phyloP scores from a whole-genome alignment of 768 basidiomycete species.

The Lactarius psammicola region DNA sequence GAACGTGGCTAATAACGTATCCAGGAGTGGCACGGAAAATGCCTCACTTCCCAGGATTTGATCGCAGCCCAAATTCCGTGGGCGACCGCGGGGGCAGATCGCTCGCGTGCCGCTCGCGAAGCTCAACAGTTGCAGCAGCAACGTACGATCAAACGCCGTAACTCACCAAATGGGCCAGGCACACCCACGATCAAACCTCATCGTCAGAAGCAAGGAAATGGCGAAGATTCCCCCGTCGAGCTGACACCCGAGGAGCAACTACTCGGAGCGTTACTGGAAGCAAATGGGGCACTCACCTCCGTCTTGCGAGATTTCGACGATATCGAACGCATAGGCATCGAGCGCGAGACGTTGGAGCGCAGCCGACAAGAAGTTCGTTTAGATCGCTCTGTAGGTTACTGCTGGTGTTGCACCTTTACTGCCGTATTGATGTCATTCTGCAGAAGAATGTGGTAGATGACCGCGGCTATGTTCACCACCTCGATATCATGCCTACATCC shows the following conservation, averaged over 20 bases:
- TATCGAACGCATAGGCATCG: conserved; percentile 58
- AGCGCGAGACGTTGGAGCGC: conserved; percentile 63
- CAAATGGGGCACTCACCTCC: conserved; percentile 68
- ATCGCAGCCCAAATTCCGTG: conserved; percentile 87
- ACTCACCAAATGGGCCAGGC: conserved; percentile 18
- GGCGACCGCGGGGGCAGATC: conserved; percentile 81
- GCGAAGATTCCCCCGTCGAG: conserved; percentile 37
- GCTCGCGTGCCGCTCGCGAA: conserved; percentile 46
- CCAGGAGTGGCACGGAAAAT: conserved; percentile 83
- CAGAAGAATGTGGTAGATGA: conserved; percentile 43
- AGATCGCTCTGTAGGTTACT: conserved; percentile 57
- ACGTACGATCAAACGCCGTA: conserved; percentile 15
- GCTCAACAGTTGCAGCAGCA: conserved; percentile 19
- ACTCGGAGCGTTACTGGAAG: conserved; percentile 68
- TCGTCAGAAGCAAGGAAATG: conserved; percentile 14
- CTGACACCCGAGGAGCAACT: conserved; percentile 73
- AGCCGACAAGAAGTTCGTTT: conserved; percentile 68
- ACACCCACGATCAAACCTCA: conserved; percentile 1
- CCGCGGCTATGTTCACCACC: conserved; percentile 32
- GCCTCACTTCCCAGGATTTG: conserved; percentile 78
- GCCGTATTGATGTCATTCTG: conserved; percentile 18
- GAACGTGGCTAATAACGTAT: conserved; percentile 7
- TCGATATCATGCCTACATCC: conserved; percentile 33
- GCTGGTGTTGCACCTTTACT: background rate
- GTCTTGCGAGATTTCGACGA: conserved; percentile 78